These are phyloP conservation scores for Patellaria atrata DNA, from an alignment of 495 filamentous ascomycete genomes.

Conservation along the genomic window DNA sequence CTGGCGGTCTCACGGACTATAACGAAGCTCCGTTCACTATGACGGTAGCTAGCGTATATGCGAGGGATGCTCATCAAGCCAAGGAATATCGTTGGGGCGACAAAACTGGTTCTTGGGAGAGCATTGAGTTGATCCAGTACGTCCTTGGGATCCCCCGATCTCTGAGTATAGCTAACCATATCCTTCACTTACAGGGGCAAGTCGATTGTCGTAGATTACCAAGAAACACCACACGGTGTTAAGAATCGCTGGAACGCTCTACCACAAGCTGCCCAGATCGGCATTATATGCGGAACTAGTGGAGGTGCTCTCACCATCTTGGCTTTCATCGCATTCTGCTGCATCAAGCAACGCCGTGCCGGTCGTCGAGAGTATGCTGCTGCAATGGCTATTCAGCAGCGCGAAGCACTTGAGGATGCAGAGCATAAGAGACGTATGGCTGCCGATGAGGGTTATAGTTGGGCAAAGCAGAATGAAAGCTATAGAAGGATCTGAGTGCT, in stretches of 20 bases:
- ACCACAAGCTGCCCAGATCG: slow-evolving; percentile 39
- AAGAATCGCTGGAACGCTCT: slow-evolving; percentile 33
- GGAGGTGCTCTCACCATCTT: slow-evolving; percentile 38
- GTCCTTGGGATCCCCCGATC: slow-evolving; percentile 16
- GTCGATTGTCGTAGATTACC: slow-evolving; percentile 35
- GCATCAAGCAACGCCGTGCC: slow-evolving; percentile 49
- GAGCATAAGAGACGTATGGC: slow-evolving; percentile 30
- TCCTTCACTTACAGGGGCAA: slow-evolving; percentile 42
- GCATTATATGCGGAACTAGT: slow-evolving; percentile 39
- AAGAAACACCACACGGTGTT: slow-evolving; percentile 14
- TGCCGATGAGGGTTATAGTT: no score
- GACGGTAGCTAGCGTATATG: slow-evolving; percentile 15
- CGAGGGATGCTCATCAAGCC: slow-evolving; percentile 17
- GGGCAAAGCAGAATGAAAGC: no score
- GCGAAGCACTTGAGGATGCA: slow-evolving; percentile 50
- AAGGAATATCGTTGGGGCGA: slow-evolving; percentile 17
- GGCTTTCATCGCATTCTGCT: slow-evolving; percentile 40
- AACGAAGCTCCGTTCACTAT: slow-evolving; percentile 15
- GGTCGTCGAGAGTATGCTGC: slow-evolving; percentile 49
- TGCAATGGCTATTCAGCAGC: slow-evolving; percentile 38
- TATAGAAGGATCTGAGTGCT: no score
- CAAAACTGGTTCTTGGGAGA: slow-evolving; percentile 37
- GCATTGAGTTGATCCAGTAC: slow-evolving; percentile 53
- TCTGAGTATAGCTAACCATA: slow-evolving; percentile 10
- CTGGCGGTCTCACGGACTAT: slow-evolving; percentile 17